Base-by-base conservation (phyloP, 176 grass and related monocot species). In the Carex parvula region DNA sequence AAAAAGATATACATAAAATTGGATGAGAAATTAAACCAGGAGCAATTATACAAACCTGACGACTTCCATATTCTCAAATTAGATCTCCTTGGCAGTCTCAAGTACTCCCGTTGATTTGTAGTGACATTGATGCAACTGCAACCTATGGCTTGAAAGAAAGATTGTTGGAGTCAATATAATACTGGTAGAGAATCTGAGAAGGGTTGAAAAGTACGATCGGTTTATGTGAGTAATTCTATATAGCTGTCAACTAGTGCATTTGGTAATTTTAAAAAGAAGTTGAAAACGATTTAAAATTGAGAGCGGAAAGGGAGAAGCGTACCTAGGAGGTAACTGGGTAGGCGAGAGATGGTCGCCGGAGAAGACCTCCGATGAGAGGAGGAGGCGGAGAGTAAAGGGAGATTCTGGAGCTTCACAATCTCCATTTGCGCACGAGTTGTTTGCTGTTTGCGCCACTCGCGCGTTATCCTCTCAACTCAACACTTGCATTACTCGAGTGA, bases 351-450 rank as follows among this genome's bases (percentile, higher is more conserved):
- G 71, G 46, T 50, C 46, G 9, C 46, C 46, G 46, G 46, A 50
- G 46, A 50, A 39, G 10, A 64, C 21, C 4, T 33, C 69, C 8
- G 12, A 42, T 60, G 69, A 56, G 55, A 79, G 87, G 61, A 56
- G 24, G 6, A 22, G 50, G 85, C 78, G 78, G 85, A 84, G 63
- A 88, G 78, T 52, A 91, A 66, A 44, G 79, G 88, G 32, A 86
- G 84, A 79, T 84, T 1, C 30, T 50, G 55, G 56, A 90, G 72
- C 48, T 70, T 83, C 1, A 84, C 81, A 42, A 62, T 85, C 86
- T 87, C 91, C 94, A 95, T 92, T 71, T 69, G 64, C 79, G 79
- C 79, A 14, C 41, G 24, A 33, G 29, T 59, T 64, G 88, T 78
- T 72, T 88, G 88, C 80, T 84, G 62, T 59, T 88, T 80, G 86